phyloP scores from a whole-genome alignment of 345 rosid genomes.

The Arabis hirsuta region DNA sequence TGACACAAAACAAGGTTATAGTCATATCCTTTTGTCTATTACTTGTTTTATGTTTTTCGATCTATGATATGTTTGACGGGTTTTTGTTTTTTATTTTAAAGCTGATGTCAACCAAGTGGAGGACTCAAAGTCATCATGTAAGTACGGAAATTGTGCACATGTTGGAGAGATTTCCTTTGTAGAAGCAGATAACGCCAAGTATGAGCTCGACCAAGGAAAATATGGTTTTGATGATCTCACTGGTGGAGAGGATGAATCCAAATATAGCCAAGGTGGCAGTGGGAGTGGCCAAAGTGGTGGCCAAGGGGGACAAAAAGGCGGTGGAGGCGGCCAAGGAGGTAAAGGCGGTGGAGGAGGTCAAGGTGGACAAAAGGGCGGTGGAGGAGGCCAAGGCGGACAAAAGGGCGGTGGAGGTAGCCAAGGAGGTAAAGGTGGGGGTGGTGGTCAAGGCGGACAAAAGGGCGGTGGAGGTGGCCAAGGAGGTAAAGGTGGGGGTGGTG shows the following conservation, averaged over 20 bases:
- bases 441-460: background rate
- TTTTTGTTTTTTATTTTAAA: background rate
- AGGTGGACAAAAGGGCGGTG: background rate
- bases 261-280: constrained; percentile 24
- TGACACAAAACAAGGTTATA: constrained; percentile 38
- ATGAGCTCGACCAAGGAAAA: constrained; percentile 16
- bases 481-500: background rate
- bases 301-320: constrained; percentile 19
- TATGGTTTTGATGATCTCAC: constrained; percentile 8
- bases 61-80: background rate
- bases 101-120: constrained; percentile 29
- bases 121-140: constrained; percentile 26
- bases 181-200: constrained; percentile 14
- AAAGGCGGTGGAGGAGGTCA: background rate
- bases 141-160: constrained; percentile 27
- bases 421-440: background rate
- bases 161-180: constrained; percentile 21
- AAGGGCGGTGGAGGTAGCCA: background rate
- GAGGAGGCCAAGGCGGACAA: constrained; percentile 18
- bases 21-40: constrained; percentile 4
- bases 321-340: background rate
- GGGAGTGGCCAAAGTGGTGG: constrained; percentile 16
- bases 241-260: constrained; percentile 35
- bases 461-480: constrained; percentile 18
- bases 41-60: background rate